Percentiles rank a stretch among this genome's conserved stretches.
Conservation (phyloP, 2,329 filamentous ascomycete genomes). For the Corynespora cassiicola region DNA sequence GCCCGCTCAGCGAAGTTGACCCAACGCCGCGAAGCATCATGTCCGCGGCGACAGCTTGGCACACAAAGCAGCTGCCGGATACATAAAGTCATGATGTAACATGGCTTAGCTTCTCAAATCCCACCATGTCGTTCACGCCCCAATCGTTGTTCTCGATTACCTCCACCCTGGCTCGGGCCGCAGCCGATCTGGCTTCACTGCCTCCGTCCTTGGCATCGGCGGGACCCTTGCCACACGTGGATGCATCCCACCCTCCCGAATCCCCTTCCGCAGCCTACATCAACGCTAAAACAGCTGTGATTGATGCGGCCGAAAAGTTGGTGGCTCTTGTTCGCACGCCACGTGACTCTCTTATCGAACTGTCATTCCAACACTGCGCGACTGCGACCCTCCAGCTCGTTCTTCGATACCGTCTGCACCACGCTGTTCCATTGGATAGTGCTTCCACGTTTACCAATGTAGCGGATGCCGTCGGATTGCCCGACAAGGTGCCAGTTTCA, state of each 20-base stretch:
- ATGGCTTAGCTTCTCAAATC: too few relatives aligned
- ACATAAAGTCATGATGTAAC: too few relatives aligned
- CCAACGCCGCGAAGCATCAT: too few relatives aligned
- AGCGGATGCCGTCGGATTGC: not conserved
- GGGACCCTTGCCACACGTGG: too few relatives aligned
- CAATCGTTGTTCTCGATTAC: slow-evolving; percentile 2
- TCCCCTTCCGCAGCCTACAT: not conserved
- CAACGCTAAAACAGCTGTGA: slow-evolving; percentile 1
- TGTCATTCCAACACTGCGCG: slow-evolving; percentile 6
- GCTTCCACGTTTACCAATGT: not conserved
- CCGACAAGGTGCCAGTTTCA: not conserved
- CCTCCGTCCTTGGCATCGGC: too few relatives aligned
- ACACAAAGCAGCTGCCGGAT: too few relatives aligned
- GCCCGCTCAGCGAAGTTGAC: not conserved
- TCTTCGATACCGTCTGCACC: slow-evolving; percentile 3
- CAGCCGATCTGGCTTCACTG: too few relatives aligned
- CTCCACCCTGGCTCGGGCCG: not conserved
- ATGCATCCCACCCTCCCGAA: too few relatives aligned
- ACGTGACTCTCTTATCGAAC: slow-evolving; percentile 3
- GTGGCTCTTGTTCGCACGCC: slow-evolving; percentile 1
- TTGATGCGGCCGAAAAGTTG: slow-evolving; percentile 2
- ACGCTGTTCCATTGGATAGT: slow-evolving; percentile 3
- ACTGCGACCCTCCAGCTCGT: slow-evolving; percentile 4
- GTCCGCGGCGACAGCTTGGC: too few relatives aligned
- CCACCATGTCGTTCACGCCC: too few relatives aligned